Percentiles rank a stretch among this genome's conserved stretches.
These are phyloP conservation scores for Oryza officinalis DNA, from an alignment of 176 grass and related monocot genomes.

Conservation along the genomic window DNA sequence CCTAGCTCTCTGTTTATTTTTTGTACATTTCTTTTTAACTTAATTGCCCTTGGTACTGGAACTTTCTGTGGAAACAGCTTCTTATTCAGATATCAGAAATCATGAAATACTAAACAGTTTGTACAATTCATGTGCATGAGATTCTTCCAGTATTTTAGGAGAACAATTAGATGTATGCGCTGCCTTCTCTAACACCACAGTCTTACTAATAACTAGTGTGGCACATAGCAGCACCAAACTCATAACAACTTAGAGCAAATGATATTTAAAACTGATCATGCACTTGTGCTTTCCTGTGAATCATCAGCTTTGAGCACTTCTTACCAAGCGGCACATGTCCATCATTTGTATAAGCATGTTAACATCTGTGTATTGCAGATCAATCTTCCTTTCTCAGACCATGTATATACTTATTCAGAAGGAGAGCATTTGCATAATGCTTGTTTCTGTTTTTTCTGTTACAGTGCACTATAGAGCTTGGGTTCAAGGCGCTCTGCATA, in stretches of 20 bases:
- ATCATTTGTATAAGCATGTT: neutral
- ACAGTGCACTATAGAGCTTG: slow-evolving; percentile 92
- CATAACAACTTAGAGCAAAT: neutral
- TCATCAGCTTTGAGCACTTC: neutral
- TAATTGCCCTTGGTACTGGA: no score
- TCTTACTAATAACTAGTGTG: no score
- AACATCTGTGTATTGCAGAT: neutral
- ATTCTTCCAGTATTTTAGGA: no score
- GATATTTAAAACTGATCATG: neutral
- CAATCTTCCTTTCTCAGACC: neutral
- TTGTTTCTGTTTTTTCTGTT: slow-evolving; percentile 29
- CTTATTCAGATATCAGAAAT: no score
- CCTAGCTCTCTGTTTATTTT: no score
- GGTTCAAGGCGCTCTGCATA: slow-evolving; percentile 64
- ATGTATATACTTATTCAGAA: neutral
- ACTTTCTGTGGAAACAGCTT: no score
- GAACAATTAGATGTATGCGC: no score
- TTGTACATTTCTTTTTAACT: no score
- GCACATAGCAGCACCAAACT: no score
- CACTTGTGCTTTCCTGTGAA: neutral
- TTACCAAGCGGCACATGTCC: neutral
- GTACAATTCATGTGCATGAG: no score
- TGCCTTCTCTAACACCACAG: no score
- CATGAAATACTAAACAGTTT: no score
- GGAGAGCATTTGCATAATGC: neutral